phyloP scores from a whole-genome alignment of 2,329 filamentous ascomycete genomes.

The Fusarium abutilonis region DNA sequence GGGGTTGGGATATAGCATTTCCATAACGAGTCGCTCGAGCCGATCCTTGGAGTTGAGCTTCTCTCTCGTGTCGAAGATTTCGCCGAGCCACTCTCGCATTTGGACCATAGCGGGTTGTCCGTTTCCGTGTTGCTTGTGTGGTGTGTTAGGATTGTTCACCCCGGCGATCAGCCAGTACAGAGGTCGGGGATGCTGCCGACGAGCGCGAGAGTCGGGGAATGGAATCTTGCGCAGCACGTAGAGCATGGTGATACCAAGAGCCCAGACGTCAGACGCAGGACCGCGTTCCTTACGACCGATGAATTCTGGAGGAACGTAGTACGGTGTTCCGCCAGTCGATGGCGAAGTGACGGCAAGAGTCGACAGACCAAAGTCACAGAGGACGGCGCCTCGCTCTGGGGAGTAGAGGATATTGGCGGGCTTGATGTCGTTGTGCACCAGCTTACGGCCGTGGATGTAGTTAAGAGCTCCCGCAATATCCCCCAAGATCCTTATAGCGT shows the following conservation, averaged over 20 bases:
- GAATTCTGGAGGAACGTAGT: constrained; percentile 70
- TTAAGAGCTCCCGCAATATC: constrained; percentile 65
- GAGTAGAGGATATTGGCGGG: constrained; percentile 70
- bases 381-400: constrained; percentile 65
- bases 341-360: constrained; percentile 58
- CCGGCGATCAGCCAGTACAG: constrained; percentile 69
- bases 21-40: constrained; percentile 61
- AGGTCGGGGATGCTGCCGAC: constrained; percentile 59
- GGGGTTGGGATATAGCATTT: constrained; percentile 65
- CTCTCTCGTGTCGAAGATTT: constrained; percentile 61
- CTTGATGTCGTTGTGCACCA: constrained; percentile 71
- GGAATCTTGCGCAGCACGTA: constrained; percentile 66
- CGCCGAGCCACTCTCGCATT: constrained; percentile 67
- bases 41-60: constrained; percentile 58
- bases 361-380: constrained; percentile 69
- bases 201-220: constrained; percentile 63
- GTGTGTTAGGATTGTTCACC: constrained; percentile 56
- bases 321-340: constrained; percentile 66
- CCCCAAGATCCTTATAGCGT: constrained; percentile 62
- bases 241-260: constrained; percentile 68
- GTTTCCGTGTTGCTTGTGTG: constrained; percentile 50
- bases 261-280: constrained; percentile 67
- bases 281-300: constrained; percentile 65
- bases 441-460: constrained; percentile 64
- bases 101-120: constrained; percentile 57